Conservation (phyloP, 2,329 filamentous ascomycete genomes). For the Clonostachys rhizophaga region DNA sequence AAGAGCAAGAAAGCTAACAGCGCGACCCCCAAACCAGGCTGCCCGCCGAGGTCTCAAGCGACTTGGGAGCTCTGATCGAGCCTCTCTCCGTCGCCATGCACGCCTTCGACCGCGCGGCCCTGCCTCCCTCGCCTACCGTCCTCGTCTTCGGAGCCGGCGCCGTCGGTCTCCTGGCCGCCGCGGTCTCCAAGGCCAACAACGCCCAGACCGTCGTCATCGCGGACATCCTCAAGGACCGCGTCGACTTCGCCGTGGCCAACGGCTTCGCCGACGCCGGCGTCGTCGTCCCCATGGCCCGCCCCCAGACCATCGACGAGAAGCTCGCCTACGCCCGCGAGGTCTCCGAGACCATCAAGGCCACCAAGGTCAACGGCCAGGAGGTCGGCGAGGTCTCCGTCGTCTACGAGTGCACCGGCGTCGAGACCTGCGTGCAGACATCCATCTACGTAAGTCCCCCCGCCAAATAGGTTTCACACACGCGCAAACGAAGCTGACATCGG, state of each 20-base stretch:
- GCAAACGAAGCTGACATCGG: too few species aligned
- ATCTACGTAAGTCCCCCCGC: conserved; percentile 52
- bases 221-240: conserved; percentile 51
- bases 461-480: too few species aligned
- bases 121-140: conserved; percentile 33
- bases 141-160: conserved; percentile 58
- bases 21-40: conserved; percentile 27
- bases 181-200: conserved; percentile 46
- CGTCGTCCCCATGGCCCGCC: conserved; percentile 41
- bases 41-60: conserved; percentile 39
- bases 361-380: conserved; percentile 29
- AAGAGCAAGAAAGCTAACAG: background rate
- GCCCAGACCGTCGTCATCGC: conserved; percentile 43
- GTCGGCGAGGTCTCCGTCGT: conserved; percentile 63
- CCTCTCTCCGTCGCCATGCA: conserved; percentile 58
- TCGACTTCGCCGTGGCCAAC: conserved; percentile 51
- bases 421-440: conserved; percentile 68
- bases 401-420: conserved; percentile 77
- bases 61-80: conserved; percentile 53
- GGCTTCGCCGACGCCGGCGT: conserved; percentile 50
- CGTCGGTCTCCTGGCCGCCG: conserved; percentile 54
- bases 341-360: conserved; percentile 34
- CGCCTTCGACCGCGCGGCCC: conserved; percentile 39
- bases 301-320: conserved; percentile 46
- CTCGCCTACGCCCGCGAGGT: conserved; percentile 44